Base-by-base conservation (phyloP, 2,329 filamentous ascomycete species). In the Anthostomella pinea region DNA sequence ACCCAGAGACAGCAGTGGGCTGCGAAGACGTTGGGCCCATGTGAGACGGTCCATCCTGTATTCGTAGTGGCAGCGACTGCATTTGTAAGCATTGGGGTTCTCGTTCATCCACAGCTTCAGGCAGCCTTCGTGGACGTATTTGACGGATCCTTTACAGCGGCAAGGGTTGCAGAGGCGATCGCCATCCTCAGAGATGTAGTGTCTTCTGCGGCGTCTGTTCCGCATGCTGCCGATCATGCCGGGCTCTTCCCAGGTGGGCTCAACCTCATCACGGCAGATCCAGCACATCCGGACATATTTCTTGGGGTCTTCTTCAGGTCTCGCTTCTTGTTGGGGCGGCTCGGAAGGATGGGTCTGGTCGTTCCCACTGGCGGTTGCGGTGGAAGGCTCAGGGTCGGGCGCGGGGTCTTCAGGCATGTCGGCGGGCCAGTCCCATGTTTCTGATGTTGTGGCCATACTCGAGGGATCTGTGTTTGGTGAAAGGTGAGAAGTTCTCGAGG, bases 61-160 rank as follows among this genome's bases (percentile, higher is more conserved):
- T 49, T 76, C 73, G 64, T 93, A 96, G 21, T 80, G 74, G 64
- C 91, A 97, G 1, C 88, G 95, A 14, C 86, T 86, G 56, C 91
- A 97, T 54, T 86, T 77, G 79, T 84, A 95, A 59, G 82, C 94
- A 52, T 90, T 88, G 38, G 85, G 76, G 20, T 68, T 73, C 55
- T 86, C 76, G 45, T 83, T 75, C 50, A 93, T 79, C 88, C 90
- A 97, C 8, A 78, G 73, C 54, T 85, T 79, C 31, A 98, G 72
- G 57, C 93, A 98, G 19, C 81, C 85, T 63, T 96, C 88, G 62
- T 98, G 93, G 16, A 97, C 89, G 64, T 95, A 96, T 66, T 87
- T 87, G 52, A 91, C 87, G 24, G 86, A 87, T 34, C 93, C 93
- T 67, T 87, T 94, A 74, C 93, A 98, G 65, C 83, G 81, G 72